A percentile compares a stretch with the other conserved stretches of the same genome.
These are phyloP conservation scores for Mortierella sp. DNA, from an alignment of 371 early-diverging fungal genomes.

Conservation along the genomic window DNA sequence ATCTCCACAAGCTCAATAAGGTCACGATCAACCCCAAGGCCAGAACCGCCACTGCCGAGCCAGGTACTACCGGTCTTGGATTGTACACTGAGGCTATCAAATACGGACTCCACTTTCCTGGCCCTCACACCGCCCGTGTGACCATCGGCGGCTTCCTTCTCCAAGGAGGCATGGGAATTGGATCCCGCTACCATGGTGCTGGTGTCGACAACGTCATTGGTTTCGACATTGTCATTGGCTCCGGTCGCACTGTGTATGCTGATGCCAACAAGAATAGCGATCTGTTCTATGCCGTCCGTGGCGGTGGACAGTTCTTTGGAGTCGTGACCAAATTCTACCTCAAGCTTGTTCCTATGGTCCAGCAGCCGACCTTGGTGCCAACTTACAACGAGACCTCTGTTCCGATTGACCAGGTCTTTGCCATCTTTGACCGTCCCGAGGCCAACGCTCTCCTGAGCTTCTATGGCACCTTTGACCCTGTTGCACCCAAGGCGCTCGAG, in stretches of 20 bases:
- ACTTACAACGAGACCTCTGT: slow-evolving; percentile 38
- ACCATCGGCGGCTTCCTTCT: slow-evolving; percentile 63
- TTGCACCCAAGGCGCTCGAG: slow-evolving; percentile 47
- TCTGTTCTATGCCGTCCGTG: slow-evolving; percentile 70
- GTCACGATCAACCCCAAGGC: slow-evolving; percentile 30
- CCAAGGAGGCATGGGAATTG: slow-evolving; percentile 61
- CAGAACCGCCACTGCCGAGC: slow-evolving; percentile 43
- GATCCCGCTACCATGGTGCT: slow-evolving; percentile 54
- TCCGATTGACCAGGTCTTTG: slow-evolving; percentile 49
- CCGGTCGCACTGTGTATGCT: slow-evolving; percentile 61
- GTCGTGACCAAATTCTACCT: slow-evolving; percentile 60
- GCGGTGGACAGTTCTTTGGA: slow-evolving; percentile 70
- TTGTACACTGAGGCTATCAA: slow-evolving; percentile 43
- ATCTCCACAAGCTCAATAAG: slow-evolving; percentile 37
- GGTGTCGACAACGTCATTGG: slow-evolving; percentile 67
- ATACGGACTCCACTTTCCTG: slow-evolving; percentile 38
- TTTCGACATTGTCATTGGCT: slow-evolving; percentile 59
- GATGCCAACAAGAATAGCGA: slow-evolving; percentile 58
- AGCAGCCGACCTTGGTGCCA: slow-evolving; percentile 37
- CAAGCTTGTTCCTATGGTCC: slow-evolving; percentile 34
- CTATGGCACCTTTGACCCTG: slow-evolving; percentile 37
- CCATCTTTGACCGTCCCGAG: slow-evolving; percentile 54
- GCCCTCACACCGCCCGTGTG: slow-evolving; percentile 44
- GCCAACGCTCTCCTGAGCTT: slow-evolving; percentile 38
- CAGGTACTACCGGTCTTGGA: slow-evolving; percentile 42